Conservation (phyloP, 192 early-diverging fungal species). For the Polychytrium aggregatum region DNA sequence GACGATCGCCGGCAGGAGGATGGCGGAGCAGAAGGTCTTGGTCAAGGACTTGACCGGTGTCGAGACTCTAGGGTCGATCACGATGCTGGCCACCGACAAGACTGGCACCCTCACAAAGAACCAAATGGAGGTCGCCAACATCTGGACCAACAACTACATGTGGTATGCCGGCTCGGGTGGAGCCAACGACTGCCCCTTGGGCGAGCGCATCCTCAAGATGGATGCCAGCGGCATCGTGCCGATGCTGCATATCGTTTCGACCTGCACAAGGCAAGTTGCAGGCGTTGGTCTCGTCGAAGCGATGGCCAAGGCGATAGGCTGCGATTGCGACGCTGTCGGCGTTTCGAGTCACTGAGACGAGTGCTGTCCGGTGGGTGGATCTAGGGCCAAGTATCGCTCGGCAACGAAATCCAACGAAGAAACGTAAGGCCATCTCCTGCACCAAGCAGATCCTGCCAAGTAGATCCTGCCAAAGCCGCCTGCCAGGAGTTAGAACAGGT, state of each 20-base stretch:
- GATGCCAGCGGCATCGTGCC: slow-evolving; percentile 46
- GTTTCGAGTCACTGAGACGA: no score
- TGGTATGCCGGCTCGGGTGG: slow-evolving; percentile 9
- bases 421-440: no score
- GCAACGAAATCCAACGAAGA: no score
- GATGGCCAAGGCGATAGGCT: no score
- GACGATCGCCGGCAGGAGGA: slow-evolving; percentile 32
- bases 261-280: slow-evolving; percentile 39
- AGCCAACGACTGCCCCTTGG: slow-evolving; percentile 2
- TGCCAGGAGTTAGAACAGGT: no score
- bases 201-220: slow-evolving; percentile 17
- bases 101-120: slow-evolving; percentile 62
- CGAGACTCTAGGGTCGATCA: slow-evolving; percentile 52
- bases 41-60: slow-evolving; percentile 54
- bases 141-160: slow-evolving; percentile 25
- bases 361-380: no score
- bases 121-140: slow-evolving; percentile 38
- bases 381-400: no score
- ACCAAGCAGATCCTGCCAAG: no score
- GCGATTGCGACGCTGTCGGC: no score
- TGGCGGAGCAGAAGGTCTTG: slow-evolving; percentile 42
- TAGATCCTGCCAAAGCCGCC: no score
- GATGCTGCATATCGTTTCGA: slow-evolving; percentile 60
- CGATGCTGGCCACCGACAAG: slow-evolving; percentile 59
- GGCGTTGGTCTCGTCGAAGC: no score